Evolutionary conservation across 345 rosid genomes (phyloP).

Genomic region (Conringia planisiliqua): DNA sequence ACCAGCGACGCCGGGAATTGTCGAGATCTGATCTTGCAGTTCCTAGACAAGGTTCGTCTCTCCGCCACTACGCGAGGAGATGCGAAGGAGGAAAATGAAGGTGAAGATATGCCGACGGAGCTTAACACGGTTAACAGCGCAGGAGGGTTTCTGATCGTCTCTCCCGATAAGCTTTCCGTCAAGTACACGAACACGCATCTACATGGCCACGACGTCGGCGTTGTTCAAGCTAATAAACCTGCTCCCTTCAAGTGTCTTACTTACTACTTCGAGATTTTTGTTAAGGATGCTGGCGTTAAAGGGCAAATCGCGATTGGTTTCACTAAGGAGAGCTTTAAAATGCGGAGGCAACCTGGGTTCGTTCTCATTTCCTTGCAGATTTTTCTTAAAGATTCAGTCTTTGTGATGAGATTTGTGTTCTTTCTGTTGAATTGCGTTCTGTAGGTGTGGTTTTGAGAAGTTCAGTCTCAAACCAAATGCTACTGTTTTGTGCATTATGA

Average conservation of each 20-base stretch:
- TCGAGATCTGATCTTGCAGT: slow-evolving; percentile 52
- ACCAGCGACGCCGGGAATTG: background rate
- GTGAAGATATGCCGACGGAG: slow-evolving; percentile 73
- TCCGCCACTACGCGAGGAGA: slow-evolving; percentile 24
- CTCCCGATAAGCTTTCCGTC: slow-evolving; percentile 74
- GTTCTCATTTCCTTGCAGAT: background rate
- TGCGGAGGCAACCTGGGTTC: slow-evolving; percentile 96
- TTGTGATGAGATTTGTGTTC: background rate
- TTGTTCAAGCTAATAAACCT: slow-evolving; percentile 75
- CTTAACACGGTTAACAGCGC: slow-evolving; percentile 85
- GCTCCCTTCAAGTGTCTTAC: slow-evolving; percentile 69
- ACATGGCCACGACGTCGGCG: slow-evolving; percentile 90
- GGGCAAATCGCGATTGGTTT: slow-evolving; percentile 87
- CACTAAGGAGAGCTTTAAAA: slow-evolving; percentile 67
- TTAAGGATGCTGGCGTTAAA: slow-evolving; percentile 67
- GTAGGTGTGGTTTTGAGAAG: too few relatives aligned
- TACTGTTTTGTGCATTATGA: too few relatives aligned
- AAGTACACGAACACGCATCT: slow-evolving; percentile 59
- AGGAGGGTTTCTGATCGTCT: slow-evolving; percentile 75
- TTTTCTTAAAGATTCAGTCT: background rate
- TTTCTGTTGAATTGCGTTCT: too few relatives aligned
- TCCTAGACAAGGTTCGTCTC: slow-evolving; percentile 45
- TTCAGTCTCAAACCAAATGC: too few relatives aligned
- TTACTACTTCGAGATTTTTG: slow-evolving; percentile 92
- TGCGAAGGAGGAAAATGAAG: slow-evolving; percentile 49